phyloP scores from a whole-genome alignment of 1,284 basidiomycete species.

The Ustilago shanxiensis region DNA sequence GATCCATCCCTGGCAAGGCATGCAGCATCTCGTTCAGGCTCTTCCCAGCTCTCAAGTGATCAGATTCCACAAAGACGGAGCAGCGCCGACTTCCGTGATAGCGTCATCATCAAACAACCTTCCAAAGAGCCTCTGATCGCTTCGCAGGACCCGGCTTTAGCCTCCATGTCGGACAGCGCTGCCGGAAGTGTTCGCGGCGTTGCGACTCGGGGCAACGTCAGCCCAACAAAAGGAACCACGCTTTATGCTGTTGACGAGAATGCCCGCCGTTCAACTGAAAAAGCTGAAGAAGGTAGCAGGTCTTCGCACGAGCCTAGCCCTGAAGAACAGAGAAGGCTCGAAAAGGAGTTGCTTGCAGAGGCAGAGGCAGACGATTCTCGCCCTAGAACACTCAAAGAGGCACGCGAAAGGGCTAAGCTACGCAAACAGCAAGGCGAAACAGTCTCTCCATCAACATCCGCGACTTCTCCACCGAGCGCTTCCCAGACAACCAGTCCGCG shows the following conservation, averaged over 20 bases:
- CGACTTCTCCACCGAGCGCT: neutral
- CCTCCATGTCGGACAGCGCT: neutral
- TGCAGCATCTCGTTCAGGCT: slow-evolving; percentile 15
- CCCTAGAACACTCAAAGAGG: slow-evolving; percentile 53
- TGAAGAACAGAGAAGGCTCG: slow-evolving; percentile 46
- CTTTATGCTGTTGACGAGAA: slow-evolving; percentile 21
- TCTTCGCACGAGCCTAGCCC: slow-evolving; percentile 28
- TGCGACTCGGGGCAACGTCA: slow-evolving; percentile 1
- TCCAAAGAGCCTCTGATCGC: neutral
- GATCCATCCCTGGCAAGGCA: slow-evolving; percentile 8
- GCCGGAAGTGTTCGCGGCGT: neutral
- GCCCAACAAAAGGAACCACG: slow-evolving; percentile 15
- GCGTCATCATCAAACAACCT: slow-evolving; percentile 1
- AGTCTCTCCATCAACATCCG: slow-evolving; percentile 3
- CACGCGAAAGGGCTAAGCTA: slow-evolving; percentile 46
- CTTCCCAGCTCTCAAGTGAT: slow-evolving; percentile 14
- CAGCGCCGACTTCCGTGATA: slow-evolving; percentile 28
- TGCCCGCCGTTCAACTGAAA: neutral
- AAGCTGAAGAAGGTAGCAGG: neutral
- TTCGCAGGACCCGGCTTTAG: slow-evolving; percentile 3
- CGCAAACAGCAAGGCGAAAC: slow-evolving; percentile 42
- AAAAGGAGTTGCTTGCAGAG: slow-evolving; percentile 40
- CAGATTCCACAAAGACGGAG: slow-evolving; percentile 30
- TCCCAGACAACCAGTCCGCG: slow-evolving; percentile 11
- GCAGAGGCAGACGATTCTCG: slow-evolving; percentile 38